A percentile compares a stretch with the other conserved stretches of the same genome.
Evolutionary conservation across 257 asterid species (phyloP).

Genomic region (Cynanchum wilfordii): DNA sequence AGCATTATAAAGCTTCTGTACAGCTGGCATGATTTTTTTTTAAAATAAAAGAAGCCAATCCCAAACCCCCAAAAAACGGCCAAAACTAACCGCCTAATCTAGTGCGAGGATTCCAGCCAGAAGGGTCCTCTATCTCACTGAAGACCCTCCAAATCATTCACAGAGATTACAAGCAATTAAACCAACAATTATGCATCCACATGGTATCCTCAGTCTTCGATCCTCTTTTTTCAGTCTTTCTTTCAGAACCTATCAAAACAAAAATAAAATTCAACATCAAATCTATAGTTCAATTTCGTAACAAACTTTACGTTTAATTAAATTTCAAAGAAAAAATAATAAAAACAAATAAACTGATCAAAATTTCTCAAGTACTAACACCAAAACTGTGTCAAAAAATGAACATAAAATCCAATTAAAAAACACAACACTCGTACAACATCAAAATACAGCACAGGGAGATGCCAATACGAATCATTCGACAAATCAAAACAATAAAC

Average conservation of each 20-base stretch:
- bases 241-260: conserved; percentile 13
- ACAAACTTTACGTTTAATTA: too few species aligned
- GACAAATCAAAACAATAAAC: conserved; percentile 1
- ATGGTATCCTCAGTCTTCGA: conserved; percentile 9
- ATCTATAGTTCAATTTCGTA: not conserved
- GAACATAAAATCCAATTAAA: not conserved
- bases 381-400: not conserved
- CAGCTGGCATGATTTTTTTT: conserved; percentile 77
- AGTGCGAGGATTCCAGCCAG: conserved; percentile 9
- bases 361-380: not conserved
- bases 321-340: too few species aligned
- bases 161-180: conserved; percentile 9
- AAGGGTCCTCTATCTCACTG: conserved; percentile 35
- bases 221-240: conserved; percentile 9
- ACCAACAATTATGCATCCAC: conserved; percentile 9
- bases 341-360: not conserved
- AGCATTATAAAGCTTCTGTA: conserved; percentile 95
- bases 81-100: conserved; percentile 20
- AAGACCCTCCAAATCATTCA: conserved; percentile 24
- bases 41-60: conserved; percentile 27
- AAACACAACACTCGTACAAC: not conserved
- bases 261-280: conserved; percentile 13
- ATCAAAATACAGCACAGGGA: not conserved
- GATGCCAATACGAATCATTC: not conserved
- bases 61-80: conserved; percentile 20